Evolutionary conservation across 2,329 filamentous ascomycete species (phyloP).

Genomic region (Immersiporthe knoxdaviesiana): DNA sequence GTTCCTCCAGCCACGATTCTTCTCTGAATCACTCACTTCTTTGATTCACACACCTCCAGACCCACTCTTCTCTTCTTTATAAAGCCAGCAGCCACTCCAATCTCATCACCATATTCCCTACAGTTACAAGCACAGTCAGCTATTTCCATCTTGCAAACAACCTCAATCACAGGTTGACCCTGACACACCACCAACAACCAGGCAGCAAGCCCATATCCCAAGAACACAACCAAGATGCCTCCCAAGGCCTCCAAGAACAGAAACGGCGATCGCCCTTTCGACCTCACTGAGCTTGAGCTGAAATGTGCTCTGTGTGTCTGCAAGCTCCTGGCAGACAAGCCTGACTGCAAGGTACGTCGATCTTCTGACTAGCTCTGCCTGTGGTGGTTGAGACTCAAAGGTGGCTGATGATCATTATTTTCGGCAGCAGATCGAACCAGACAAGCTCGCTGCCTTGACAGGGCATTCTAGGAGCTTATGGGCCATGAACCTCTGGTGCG

Average conservation of each 20-base stretch:
- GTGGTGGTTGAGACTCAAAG: no score
- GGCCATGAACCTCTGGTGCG: slow-evolving; percentile 20
- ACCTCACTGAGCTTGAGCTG: slow-evolving; percentile 6
- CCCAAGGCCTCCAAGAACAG: not conserved
- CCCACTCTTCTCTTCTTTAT: not conserved
- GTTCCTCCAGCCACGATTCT: no score
- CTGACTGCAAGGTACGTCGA: slow-evolving; percentile 3
- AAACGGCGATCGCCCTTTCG: not conserved
- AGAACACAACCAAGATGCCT: slow-evolving; percentile 1
- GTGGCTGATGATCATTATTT: not conserved
- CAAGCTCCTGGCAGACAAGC: slow-evolving; percentile 3
- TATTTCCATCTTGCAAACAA: not conserved
- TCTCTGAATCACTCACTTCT: not conserved
- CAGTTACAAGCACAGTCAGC: not conserved
- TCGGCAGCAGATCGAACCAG: slow-evolving; percentile 5
- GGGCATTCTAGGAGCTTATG: slow-evolving; percentile 12
- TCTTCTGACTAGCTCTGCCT: not conserved
- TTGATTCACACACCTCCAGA: not conserved
- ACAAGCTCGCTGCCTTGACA: slow-evolving; percentile 14
- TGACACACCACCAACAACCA: not conserved
- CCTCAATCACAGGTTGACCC: not conserved
- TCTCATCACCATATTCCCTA: not conserved
- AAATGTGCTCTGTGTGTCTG: slow-evolving; percentile 3
- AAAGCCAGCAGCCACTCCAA: no score
- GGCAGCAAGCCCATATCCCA: not conserved